These are phyloP conservation scores for Penicillium bovifimosum DNA, from an alignment of 495 filamentous ascomycete species.

Conservation along the genomic window DNA sequence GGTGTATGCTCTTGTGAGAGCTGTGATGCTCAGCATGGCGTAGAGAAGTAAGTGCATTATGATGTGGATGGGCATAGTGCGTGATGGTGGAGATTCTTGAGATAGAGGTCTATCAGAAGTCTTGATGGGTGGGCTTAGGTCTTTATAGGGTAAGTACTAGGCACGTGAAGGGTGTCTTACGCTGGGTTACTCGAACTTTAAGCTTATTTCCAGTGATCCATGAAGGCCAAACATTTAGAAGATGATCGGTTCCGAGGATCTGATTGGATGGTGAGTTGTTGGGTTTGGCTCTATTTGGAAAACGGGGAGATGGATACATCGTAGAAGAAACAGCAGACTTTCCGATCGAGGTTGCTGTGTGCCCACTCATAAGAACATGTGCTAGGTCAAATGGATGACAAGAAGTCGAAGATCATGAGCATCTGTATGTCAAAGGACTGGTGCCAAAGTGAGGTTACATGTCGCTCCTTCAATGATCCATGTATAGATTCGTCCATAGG, in stretches of 20 bases:
- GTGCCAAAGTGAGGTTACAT: too few species aligned
- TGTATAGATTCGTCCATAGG: too few species aligned
- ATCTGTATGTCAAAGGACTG: too few species aligned
- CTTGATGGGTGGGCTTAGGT: not conserved
- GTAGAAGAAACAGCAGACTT: not conserved
- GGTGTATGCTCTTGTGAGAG: conserved; percentile 11
- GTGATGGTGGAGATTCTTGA: not conserved
- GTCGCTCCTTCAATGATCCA: too few species aligned
- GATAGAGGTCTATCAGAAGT: not conserved
- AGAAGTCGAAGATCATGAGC: too few species aligned
- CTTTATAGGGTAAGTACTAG: too few species aligned
- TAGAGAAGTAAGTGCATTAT: not conserved
- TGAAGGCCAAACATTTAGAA: conserved; percentile 7
- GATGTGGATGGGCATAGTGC: too few species aligned
- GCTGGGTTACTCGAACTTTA: not conserved
- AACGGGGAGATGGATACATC: not conserved
- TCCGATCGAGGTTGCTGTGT: not conserved
- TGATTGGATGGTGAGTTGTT: conserved; percentile 16
- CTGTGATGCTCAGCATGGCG: conserved; percentile 19
- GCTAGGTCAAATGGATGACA: too few species aligned
- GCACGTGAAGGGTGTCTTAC: too few species aligned
- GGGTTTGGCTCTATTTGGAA: not conserved
- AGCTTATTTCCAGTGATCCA: too few species aligned
- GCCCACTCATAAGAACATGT: too few species aligned
- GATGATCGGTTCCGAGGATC: conserved; percentile 2